Conservation (phyloP, 2,329 filamentous ascomycete species). For the Aspergillus fischeri region DNA sequence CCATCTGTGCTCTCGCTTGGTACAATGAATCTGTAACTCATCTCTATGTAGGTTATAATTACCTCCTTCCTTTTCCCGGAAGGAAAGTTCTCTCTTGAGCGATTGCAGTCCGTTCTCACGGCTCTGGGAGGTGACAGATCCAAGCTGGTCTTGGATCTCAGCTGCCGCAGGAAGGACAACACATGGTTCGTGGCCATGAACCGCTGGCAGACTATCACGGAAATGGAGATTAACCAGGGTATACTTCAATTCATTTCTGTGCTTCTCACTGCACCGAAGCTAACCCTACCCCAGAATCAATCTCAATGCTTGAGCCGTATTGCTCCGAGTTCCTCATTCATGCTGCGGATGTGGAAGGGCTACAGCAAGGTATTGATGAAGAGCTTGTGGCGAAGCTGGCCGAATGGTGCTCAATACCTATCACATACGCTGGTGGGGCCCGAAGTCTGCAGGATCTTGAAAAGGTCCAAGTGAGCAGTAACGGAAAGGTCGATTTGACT, state of each 20-base stretch:
- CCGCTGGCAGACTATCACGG: slow-evolving; percentile 97
- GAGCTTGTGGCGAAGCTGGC: slow-evolving; percentile 72
- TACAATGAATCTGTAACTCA: neutral
- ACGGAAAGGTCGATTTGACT: slow-evolving; percentile 81
- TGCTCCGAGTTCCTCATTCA: slow-evolving; percentile 97
- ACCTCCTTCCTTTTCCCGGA: slow-evolving; percentile 91
- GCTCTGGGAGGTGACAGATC: slow-evolving; percentile 69
- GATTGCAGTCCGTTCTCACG: slow-evolving; percentile 69
- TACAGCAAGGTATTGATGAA: slow-evolving; percentile 88
- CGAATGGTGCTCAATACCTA: slow-evolving; percentile 83
- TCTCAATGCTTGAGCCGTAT: slow-evolving; percentile 76
- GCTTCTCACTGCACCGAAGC: neutral
- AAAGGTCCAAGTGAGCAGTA: slow-evolving; percentile 71
- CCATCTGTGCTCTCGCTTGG: neutral
- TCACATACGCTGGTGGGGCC: slow-evolving; percentile 96
- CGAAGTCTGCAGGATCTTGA: slow-evolving; percentile 77
- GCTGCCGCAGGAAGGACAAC: slow-evolving; percentile 71
- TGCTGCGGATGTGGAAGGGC: slow-evolving; percentile 91
- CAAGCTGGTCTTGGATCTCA: slow-evolving; percentile 91
- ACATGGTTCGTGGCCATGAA: slow-evolving; percentile 98
- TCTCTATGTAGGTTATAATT: slow-evolving; percentile 73
- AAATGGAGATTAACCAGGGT: slow-evolving; percentile 91
- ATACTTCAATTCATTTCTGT: slow-evolving; percentile 17
- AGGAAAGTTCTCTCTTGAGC: slow-evolving; percentile 72
- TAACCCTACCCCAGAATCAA: slow-evolving; percentile 60